Percentiles rank a stretch among this genome's conserved stretches.
phyloP scores from a whole-genome alignment of 1,139 yeast genomes.

The Taphrina betulina region DNA sequence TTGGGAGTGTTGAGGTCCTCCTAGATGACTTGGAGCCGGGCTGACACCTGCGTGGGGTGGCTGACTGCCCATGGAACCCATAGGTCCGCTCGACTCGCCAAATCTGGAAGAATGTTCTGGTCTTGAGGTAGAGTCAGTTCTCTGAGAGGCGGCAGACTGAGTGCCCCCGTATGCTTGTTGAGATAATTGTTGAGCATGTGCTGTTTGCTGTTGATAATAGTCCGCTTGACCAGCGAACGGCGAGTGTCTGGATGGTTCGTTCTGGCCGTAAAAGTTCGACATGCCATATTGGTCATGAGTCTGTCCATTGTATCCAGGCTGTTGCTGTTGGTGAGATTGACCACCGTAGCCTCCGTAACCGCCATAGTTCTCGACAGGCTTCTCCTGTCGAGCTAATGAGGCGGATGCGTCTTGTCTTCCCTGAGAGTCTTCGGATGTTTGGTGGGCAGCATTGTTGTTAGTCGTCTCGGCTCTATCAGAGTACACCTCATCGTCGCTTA shows the following conservation, averaged over 20 bases:
- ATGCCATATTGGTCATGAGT: constrained; percentile 23
- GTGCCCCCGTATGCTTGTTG: constrained; percentile 2
- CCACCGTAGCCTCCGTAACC: neutral
- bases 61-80: constrained; percentile 15
- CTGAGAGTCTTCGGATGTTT: neutral
- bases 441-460: neutral
- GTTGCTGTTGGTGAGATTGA: constrained; percentile 13
- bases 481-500: constrained; percentile 21
- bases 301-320: constrained; percentile 18
- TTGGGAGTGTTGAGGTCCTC: constrained; percentile 21
- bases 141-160: constrained; percentile 6
- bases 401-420: neutral
- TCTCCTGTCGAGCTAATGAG: constrained; percentile 1
- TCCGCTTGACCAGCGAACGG: constrained; percentile 19
- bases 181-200: constrained; percentile 1
- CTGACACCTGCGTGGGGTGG: constrained; percentile 17
- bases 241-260: constrained; percentile 18
- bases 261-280: constrained; percentile 27
- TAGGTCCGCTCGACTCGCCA: constrained; percentile 5
- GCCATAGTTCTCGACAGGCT: constrained; percentile 9
- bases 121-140: constrained; percentile 3
- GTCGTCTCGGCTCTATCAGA: neutral
- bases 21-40: constrained; percentile 23
- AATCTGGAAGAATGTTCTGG: constrained; percentile 7
- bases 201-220: constrained; percentile 13